Evolutionary conservation across 2,329 filamentous ascomycete species (phyloP), one percentile per base, ranked within the genome.

Genomic region (Tolypocladium paradoxum): DNA sequence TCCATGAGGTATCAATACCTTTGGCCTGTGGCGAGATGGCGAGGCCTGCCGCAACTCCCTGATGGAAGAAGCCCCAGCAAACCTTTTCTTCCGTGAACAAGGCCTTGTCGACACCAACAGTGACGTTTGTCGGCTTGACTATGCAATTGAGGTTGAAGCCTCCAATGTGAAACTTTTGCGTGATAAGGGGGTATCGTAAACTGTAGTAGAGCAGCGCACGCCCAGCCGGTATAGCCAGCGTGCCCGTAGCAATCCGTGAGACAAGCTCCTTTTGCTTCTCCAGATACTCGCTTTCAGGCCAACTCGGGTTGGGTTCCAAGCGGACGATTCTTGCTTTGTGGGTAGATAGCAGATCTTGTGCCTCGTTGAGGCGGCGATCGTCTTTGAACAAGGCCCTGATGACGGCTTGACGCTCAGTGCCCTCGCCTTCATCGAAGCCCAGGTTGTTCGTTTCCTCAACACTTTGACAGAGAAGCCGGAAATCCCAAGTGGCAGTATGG

Each of bases 1-100:
- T 96, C 95, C 95, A 99, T 0, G 92, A 97, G 0, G 91, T 96
- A 65, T 99, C 93, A 57, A 99, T 97, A 4, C 92, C 92, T 63
- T 90, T 90, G 4, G 91, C 92, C 53, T 89, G 81, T 14, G 85
- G 86, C 6, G 93, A 96, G 50, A 99, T 95, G 54, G 90, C 88
- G 29, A 99, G 73, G 3, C 93, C 93, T 27, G 88, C 89, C n/a
- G 92, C 87, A 33, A 95, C 92, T 7, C 93, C 93, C 54, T 95
- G 90, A 66, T 99, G 93, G 70, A 99, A 99, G 70, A 96, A 99
- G 0, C 92, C 91, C 93, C 93, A 99, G 64, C 90, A 92, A 40
- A 96, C 90, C 68, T 95, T 97, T 62, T 99, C 93, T 70, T 99
- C 93, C 0, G 88, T 92, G 63, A 95, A 95, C 2, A 86, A 76